These are phyloP conservation scores for Fusarium sp. DNA, from an alignment of 2,329 filamentous ascomycete species.

Conservation along the genomic window DNA sequence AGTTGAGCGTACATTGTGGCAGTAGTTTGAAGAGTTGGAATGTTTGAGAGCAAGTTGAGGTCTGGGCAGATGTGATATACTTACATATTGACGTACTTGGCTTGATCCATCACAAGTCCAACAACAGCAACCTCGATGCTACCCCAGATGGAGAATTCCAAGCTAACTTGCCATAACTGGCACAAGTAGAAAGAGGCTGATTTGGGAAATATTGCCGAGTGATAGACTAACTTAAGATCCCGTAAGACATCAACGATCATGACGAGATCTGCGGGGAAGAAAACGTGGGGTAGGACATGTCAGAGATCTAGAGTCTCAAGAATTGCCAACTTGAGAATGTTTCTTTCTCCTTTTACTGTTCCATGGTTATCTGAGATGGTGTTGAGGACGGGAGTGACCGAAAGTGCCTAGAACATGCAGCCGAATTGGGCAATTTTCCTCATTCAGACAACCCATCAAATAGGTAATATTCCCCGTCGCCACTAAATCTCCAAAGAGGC, in stretches of 20 bases:
- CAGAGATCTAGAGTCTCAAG: neutral
- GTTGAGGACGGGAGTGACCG: neutral
- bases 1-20: conserved; percentile 38
- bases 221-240: neutral
- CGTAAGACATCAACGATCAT: neutral
- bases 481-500: neutral
- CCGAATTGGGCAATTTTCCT: conserved; percentile 25
- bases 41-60: neutral
- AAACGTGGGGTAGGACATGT: neutral
- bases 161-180: conserved; percentile 11
- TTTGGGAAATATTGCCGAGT: conserved; percentile 11
- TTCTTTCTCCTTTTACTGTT: neutral
- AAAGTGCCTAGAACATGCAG: neutral
- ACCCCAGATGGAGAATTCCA: neutral
- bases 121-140: neutral
- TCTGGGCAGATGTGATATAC: conserved; percentile 14
- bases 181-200: neutral
- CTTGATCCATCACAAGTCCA: neutral
- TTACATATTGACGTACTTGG: neutral
- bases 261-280: neutral
- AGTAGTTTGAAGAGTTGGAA: neutral
- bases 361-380: neutral
- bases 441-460: neutral
- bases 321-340: neutral
- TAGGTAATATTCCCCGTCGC: conserved; percentile 9